A percentile compares a stretch with the other conserved stretches of the same genome.
Evolutionary conservation across 768 basidiomycete species (phyloP).

Genomic region (Tylopilus rubrobrunneus): DNA sequence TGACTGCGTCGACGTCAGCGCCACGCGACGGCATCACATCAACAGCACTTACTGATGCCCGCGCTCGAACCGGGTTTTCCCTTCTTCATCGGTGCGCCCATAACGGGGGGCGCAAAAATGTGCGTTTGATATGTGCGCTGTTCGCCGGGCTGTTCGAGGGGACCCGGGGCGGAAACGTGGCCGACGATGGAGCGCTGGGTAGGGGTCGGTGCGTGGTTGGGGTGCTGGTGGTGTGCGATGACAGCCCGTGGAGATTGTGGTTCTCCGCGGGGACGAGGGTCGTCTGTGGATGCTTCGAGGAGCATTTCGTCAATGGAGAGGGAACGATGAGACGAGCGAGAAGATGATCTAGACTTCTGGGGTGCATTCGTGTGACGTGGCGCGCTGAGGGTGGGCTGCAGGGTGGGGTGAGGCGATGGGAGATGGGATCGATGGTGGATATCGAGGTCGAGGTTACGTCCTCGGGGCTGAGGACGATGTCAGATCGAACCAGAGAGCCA

Average conservation of each 20-base stretch:
- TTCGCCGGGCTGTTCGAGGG: conserved; percentile 34
- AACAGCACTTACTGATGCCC: conserved; percentile 21
- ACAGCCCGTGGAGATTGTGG: conserved; percentile 29
- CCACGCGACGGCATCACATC: conserved; percentile 4
- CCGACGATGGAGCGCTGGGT: conserved; percentile 20
- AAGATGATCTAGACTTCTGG: conserved; percentile 28
- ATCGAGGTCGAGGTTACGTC: conserved; percentile 20
- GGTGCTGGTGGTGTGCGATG: conserved; percentile 31
- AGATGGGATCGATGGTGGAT: conserved; percentile 27
- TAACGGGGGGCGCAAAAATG: conserved; percentile 70
- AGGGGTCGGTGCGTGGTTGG: conserved; percentile 16
- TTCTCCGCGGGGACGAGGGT: conserved; percentile 31
- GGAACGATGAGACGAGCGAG: conserved; percentile 34
- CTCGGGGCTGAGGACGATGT: conserved; percentile 16
- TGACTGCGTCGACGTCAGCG: conserved; percentile 11
- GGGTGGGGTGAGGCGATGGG: conserved; percentile 12
- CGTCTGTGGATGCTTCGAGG: conserved; percentile 41
- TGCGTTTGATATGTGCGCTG: conserved; percentile 56
- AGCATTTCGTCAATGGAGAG: conserved; percentile 47
- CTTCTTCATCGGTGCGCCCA: conserved; percentile 70
- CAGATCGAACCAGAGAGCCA: neutral
- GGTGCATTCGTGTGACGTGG: conserved; percentile 15
- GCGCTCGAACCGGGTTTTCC: conserved; percentile 38
- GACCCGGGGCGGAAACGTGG: conserved; percentile 24
- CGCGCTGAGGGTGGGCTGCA: conserved; percentile 7